Percentiles rank a stretch among this genome's conserved stretches.
phyloP scores from a whole-genome alignment of 169 alveolate genomes.

The Plasmodium falciparum region DNA sequence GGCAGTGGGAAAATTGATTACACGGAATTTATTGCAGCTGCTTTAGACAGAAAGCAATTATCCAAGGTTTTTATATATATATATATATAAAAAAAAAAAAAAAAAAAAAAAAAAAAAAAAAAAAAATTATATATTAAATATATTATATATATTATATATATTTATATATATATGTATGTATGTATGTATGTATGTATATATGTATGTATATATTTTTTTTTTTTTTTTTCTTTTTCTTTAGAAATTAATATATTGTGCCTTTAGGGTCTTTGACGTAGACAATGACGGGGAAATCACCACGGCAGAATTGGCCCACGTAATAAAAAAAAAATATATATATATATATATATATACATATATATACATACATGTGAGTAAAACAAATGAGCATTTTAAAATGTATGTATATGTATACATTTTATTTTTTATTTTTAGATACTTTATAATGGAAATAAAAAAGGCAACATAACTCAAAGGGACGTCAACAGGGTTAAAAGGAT shows the following conservation, averaged over 20 bases:
- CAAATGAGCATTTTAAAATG: background rate
- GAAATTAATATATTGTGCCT: conserved; percentile 84
- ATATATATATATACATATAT: conserved; percentile 1
- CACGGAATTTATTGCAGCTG: conserved; percentile 89
- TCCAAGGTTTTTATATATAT: conserved; percentile 21
- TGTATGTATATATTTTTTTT: background rate
- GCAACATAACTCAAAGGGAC: conserved; percentile 71
- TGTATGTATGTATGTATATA: no score
- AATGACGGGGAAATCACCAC: conserved; percentile 88
- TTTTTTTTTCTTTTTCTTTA: conserved; percentile 40
- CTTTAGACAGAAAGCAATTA: conserved; percentile 79
- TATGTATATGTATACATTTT: background rate
- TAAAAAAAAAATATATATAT: no score
- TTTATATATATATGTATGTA: no score
- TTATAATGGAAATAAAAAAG: conserved; percentile 72
- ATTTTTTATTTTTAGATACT: conserved; percentile 36
- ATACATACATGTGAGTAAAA: background rate
- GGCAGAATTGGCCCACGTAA: conserved; percentile 82
- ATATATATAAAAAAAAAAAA: no score
- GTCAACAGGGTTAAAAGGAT: conserved; percentile 77
- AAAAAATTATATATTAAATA: background rate
- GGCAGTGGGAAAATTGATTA: conserved; percentile 91
- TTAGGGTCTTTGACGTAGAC: conserved; percentile 87
- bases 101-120: no score
- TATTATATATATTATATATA: no score